A percentile compares a stretch with the other conserved stretches of the same genome.
These are phyloP conservation scores for Vanrija pseudolonga DNA, from an alignment of 1,284 basidiomycete species.

Conservation along the genomic window DNA sequence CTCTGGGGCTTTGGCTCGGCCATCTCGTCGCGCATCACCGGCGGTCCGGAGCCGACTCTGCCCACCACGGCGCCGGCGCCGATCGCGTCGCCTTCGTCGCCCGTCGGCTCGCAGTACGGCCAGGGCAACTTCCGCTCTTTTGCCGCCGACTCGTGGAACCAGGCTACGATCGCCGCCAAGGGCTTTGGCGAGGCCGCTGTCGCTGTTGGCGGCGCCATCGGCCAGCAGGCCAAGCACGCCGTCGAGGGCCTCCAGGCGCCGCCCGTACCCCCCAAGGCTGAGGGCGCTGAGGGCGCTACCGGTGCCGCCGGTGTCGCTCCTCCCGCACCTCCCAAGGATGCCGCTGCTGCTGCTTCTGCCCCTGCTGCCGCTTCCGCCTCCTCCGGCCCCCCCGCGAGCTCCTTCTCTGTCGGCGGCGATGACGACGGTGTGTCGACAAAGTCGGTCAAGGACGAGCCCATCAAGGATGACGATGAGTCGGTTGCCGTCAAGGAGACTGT, in stretches of 20 bases:
- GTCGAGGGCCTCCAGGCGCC: conserved; percentile 24
- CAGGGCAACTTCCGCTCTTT: conserved; percentile 16
- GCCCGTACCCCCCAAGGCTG: not conserved
- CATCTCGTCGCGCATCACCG: not conserved
- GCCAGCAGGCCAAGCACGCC: conserved; percentile 33
- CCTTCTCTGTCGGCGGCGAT: too few relatives aligned
- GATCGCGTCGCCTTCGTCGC: conserved; percentile 9
- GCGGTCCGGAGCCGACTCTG: not conserved
- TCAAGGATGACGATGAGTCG: not conserved
- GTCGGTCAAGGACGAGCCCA: not conserved
- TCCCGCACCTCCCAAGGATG: not conserved
- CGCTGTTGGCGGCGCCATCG: conserved; percentile 34
- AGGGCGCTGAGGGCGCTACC: not conserved
- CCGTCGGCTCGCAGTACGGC: conserved; percentile 5
- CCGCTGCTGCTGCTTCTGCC: not conserved
- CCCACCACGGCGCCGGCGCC: conserved; percentile 13
- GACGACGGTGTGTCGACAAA: too few relatives aligned
- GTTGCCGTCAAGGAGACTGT: not conserved
- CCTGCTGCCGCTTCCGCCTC: not conserved
- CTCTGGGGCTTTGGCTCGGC: not conserved
- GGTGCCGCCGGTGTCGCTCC: not conserved
- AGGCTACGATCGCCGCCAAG: conserved; percentile 40
- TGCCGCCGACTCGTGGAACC: conserved; percentile 38
- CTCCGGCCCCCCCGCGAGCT: too few relatives aligned
- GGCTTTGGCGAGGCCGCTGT: conserved; percentile 36